Conservation (phyloP, 805 yeast species). For the Pichia pseudocactophila region DNA sequence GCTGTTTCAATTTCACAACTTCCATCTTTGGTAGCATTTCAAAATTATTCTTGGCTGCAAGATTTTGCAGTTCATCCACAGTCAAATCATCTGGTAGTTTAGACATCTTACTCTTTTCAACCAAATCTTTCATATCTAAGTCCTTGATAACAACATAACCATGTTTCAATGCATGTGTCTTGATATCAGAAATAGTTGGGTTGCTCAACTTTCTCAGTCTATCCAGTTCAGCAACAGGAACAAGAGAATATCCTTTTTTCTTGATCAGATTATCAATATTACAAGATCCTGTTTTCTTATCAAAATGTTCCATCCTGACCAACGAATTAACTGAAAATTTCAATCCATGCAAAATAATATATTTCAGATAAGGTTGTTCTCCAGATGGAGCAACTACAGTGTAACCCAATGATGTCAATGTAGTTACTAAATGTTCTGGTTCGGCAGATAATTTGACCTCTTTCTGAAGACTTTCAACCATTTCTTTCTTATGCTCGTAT, state of each 20-base stretch:
- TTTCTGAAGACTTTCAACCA: conserved; percentile 13
- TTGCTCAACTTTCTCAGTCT: conserved; percentile 18
- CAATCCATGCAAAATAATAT: background rate
- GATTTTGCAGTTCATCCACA: conserved; percentile 11
- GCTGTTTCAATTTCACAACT: conserved; percentile 22
- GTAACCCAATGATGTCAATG: conserved; percentile 10
- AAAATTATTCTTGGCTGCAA: conserved; percentile 27
- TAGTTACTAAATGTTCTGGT: conserved; percentile 2
- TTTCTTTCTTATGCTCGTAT: conserved; percentile 6
- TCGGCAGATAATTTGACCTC: conserved; percentile 16
- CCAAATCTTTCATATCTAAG: conserved; percentile 12
- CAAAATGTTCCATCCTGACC: conserved; percentile 2
- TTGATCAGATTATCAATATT: conserved; percentile 1
- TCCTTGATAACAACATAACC: conserved; percentile 16
- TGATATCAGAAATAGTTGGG: conserved; percentile 14
- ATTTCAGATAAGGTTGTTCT: background rate
- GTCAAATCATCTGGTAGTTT: conserved; percentile 9
- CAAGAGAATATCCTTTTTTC: conserved; percentile 27
- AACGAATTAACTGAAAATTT: conserved; percentile 1
- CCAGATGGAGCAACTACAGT: conserved; percentile 4
- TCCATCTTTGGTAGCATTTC: conserved; percentile 27
- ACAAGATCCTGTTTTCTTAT: conserved; percentile 2
- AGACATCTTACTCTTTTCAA: conserved; percentile 1
- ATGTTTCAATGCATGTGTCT: conserved; percentile 12
- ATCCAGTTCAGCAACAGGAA: conserved; percentile 20